phyloP scores from a whole-genome alignment of 306 rosid genomes.

The Casuarina equisetifolia region DNA sequence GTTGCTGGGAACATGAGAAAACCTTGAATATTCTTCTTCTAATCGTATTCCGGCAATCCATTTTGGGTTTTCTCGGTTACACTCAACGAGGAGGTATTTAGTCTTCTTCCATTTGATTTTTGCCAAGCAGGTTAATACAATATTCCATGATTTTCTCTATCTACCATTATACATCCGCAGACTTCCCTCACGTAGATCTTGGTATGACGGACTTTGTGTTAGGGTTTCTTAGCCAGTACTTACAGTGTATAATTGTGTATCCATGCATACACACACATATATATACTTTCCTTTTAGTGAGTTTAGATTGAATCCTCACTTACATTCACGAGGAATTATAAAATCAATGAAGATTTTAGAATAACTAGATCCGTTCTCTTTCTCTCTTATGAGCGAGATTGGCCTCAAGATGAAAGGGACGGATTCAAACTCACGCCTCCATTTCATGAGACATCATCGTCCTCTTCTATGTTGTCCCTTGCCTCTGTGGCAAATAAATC shows the following conservation, averaged over 20 bases:
- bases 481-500: too few relatives aligned
- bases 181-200: background rate
- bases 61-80: conserved; percentile 13
- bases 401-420: too few relatives aligned
- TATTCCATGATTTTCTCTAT: background rate
- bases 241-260: background rate
- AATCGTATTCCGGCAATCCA: background rate
- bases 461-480: background rate
- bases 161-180: background rate
- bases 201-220: background rate
- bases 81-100: conserved; percentile 7
- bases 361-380: background rate
- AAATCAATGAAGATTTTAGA: background rate
- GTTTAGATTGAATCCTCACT: background rate
- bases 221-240: background rate
- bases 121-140: background rate
- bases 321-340: background rate
- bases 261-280: background rate
- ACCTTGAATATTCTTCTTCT: background rate
- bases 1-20: conserved; percentile 57
- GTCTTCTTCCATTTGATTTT: background rate
- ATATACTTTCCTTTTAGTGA: background rate
- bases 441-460: too few relatives aligned
- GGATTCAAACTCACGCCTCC: too few relatives aligned
- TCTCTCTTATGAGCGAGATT: background rate